Conservation (phyloP, 2,329 filamentous ascomycete genomes). For the Drechslerella stenobrocha region DNA sequence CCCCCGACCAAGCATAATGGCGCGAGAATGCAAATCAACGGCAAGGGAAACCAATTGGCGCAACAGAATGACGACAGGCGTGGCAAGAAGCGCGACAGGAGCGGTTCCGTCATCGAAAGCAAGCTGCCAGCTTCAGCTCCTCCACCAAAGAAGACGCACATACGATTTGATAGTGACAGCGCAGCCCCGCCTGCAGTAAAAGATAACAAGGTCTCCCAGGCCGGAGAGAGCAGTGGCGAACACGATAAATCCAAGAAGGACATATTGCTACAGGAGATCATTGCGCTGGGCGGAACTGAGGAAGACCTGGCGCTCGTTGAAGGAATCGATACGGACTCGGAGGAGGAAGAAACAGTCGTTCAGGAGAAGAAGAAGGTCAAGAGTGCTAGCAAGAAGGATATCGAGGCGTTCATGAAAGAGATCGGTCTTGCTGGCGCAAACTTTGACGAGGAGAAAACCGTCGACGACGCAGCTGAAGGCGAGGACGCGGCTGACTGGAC, state of each 20-base stretch:
- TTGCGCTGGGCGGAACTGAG: slow-evolving; percentile 68
- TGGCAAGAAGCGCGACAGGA: slow-evolving; percentile 45
- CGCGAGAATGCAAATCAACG: slow-evolving; percentile 27
- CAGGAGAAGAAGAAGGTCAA: slow-evolving; percentile 56
- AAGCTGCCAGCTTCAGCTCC: slow-evolving; percentile 9
- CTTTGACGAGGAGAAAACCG: slow-evolving; percentile 58
- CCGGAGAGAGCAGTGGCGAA: not conserved
- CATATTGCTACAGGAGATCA: slow-evolving; percentile 66
- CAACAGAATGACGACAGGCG: slow-evolving; percentile 23
- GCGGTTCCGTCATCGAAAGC: slow-evolving; percentile 37
- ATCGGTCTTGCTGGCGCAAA: slow-evolving; percentile 55
- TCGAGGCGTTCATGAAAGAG: slow-evolving; percentile 59
- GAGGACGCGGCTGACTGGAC: slow-evolving; percentile 56
- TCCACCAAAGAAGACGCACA: slow-evolving; percentile 25
- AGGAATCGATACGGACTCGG: slow-evolving; percentile 61
- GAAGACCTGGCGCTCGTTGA: slow-evolving; percentile 66
- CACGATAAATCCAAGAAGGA: slow-evolving; percentile 51
- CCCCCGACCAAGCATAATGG: slow-evolving; percentile 10
- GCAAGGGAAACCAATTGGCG: slow-evolving; percentile 19
- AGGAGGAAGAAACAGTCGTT: slow-evolving; percentile 55
- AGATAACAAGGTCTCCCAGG: not conserved
- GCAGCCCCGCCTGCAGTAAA: slow-evolving; percentile 1
- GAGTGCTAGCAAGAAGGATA: slow-evolving; percentile 60
- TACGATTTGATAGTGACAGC: slow-evolving; percentile 33
- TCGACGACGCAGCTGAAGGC: slow-evolving; percentile 56